Evolutionary conservation across 192 early-diverging fungal species (phyloP).

Genomic region (Coemansia sp.): DNA sequence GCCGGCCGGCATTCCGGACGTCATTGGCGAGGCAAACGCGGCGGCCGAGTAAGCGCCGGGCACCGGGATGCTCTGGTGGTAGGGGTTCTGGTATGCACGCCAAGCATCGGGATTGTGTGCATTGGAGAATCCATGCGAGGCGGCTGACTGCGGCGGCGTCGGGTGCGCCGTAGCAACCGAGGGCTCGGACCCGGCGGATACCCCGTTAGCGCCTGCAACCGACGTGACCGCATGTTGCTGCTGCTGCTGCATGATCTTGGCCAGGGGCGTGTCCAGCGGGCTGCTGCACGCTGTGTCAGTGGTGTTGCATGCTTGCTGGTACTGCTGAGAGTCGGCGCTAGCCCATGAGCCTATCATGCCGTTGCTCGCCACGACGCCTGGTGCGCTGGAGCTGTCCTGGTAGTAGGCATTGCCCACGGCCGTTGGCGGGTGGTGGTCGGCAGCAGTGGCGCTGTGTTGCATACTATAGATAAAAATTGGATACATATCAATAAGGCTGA

Average conservation of each 20-base stretch:
- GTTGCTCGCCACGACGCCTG: slow-evolving; percentile 9
- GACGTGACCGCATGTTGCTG: slow-evolving; percentile 15
- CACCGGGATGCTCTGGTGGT: slow-evolving; percentile 23
- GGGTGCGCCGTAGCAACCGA: slow-evolving; percentile 19
- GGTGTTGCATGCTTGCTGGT: slow-evolving; percentile 13
- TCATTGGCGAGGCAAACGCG: slow-evolving; percentile 37
- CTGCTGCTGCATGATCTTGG: slow-evolving; percentile 53
- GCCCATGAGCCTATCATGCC: slow-evolving; percentile 28
- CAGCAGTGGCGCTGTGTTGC: slow-evolving; percentile 12
- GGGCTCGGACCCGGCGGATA: slow-evolving; percentile 6
- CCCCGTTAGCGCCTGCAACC: slow-evolving; percentile 1
- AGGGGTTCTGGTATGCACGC: slow-evolving; percentile 26
- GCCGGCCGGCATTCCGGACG: slow-evolving; percentile 18
- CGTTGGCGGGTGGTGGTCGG: slow-evolving; percentile 21
- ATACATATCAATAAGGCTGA: slow-evolving; percentile 6
- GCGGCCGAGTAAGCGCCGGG: slow-evolving; percentile 27
- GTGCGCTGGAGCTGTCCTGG: slow-evolving; percentile 6
- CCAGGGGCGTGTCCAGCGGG: slow-evolving; percentile 45
- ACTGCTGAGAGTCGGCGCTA: slow-evolving; percentile 2
- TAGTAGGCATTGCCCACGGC: slow-evolving; percentile 7
- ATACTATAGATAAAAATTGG: slow-evolving; percentile 18
- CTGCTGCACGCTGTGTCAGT: slow-evolving; percentile 45
- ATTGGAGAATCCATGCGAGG: slow-evolving; percentile 32
- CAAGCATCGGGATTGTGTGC: slow-evolving; percentile 21
- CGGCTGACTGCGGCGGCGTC: slow-evolving; percentile 48